These are phyloP conservation scores for Cavenderia fasciculata DNA, from an alignment of 78 protist genomes.

Conservation along the genomic window DNA sequence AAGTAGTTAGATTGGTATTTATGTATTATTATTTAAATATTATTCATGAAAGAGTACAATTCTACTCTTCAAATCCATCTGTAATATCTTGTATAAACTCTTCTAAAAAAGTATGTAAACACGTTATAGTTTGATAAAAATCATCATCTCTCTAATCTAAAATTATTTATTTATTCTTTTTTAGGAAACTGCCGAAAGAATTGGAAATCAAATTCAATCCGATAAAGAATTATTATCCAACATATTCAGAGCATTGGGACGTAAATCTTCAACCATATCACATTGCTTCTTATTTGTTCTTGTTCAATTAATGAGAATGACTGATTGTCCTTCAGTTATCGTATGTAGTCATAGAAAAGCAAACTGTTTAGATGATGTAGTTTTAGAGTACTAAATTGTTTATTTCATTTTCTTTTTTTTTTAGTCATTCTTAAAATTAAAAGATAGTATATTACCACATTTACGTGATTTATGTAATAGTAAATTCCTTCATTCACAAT, in stretches of 20 bases:
- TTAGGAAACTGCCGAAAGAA: constrained; percentile 11
- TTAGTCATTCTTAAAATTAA: constrained; percentile 26
- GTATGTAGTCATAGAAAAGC: background rate
- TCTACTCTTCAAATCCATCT: constrained; percentile 1
- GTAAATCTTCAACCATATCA: constrained; percentile 4
- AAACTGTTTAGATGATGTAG: background rate
- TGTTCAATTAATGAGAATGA: constrained; percentile 46
- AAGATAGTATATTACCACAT: constrained; percentile 17
- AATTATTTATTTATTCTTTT: background rate
- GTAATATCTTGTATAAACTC: background rate
- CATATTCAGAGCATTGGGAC: constrained; percentile 49
- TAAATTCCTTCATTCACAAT: constrained; percentile 58
- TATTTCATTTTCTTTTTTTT: too few species aligned
- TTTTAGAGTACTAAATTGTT: too few species aligned
- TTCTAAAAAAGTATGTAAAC: background rate
- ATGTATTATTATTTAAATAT: constrained; percentile 60
- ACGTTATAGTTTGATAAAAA: too few species aligned
- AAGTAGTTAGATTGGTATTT: constrained; percentile 55
- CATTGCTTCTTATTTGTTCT: constrained; percentile 44
- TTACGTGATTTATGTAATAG: constrained; percentile 28
- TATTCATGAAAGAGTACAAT: constrained; percentile 47
- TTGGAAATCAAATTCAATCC: constrained; percentile 22
- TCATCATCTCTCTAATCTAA: background rate
- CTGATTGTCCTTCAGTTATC: constrained; percentile 23
- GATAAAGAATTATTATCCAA: constrained; percentile 21